Evolutionary conservation across 1,284 basidiomycete genomes (phyloP).

Genomic region (Salmacisia buchloeana): DNA sequence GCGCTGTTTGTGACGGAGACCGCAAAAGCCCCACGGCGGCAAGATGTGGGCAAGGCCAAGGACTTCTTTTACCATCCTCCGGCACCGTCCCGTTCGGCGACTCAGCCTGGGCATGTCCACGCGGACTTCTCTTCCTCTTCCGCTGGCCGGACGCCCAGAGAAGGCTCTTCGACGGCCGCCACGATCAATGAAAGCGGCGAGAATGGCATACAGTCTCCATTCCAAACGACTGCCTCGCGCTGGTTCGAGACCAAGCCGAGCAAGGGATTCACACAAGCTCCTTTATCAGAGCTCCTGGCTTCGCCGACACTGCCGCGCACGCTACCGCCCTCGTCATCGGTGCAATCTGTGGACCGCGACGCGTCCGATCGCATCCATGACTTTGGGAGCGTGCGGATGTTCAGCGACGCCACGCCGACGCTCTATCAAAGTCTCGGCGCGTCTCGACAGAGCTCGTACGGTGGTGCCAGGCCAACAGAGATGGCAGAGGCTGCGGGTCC

Average conservation of each 20-base stretch:
- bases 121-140: too few relatives aligned
- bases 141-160: too few relatives aligned
- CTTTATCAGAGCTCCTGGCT: not conserved
- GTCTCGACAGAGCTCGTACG: not conserved
- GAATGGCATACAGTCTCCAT: not conserved
- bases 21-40: too few relatives aligned
- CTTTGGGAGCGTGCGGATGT: not conserved
- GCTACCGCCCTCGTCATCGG: not conserved
- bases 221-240: not conserved
- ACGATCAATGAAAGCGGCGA: too few relatives aligned
- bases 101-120: too few relatives aligned
- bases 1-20: constrained; percentile 15
- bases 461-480: too few relatives aligned
- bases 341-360: not conserved
- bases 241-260: not conserved
- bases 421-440: not conserved
- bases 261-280: not conserved
- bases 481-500: too few relatives aligned
- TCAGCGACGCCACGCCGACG: not conserved
- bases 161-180: too few relatives aligned
- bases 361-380: not conserved
- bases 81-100: too few relatives aligned
- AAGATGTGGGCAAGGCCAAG: too few relatives aligned
- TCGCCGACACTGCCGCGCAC: not conserved
- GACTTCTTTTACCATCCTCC: too few relatives aligned